Evolutionary conservation across 2,329 filamentous ascomycete species (phyloP).

Genomic region (Talaromyces piceae): DNA sequence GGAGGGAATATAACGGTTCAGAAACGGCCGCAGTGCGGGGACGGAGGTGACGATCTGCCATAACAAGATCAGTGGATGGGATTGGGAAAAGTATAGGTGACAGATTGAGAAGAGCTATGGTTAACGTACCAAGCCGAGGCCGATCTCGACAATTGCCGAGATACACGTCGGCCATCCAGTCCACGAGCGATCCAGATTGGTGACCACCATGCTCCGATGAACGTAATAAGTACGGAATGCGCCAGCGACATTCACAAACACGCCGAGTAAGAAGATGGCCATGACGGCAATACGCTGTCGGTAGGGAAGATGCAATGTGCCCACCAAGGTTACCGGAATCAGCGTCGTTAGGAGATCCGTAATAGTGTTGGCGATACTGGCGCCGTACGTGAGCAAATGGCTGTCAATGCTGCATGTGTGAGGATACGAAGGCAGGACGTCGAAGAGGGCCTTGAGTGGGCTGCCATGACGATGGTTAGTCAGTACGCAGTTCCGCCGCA

Average conservation of each 20-base stretch:
- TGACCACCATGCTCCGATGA: conserved; percentile 24
- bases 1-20: not conserved
- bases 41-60: conserved; percentile 8
- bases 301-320: conserved; percentile 28
- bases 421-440: conserved; percentile 1
- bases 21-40: conserved; percentile 4
- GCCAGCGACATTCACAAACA: conserved; percentile 29
- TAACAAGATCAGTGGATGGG: not conserved
- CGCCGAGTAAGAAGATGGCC: conserved; percentile 29
- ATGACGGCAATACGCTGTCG: conserved; percentile 31
- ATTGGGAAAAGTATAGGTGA: not conserved
- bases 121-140: conserved; percentile 26
- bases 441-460: conserved; percentile 6
- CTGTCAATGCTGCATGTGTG: conserved; percentile 19
- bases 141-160: conserved; percentile 27
- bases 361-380: conserved; percentile 31
- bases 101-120: not conserved
- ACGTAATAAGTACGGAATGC: conserved; percentile 28
- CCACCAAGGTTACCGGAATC: conserved; percentile 33
- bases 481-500: too few relatives aligned
- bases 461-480: not conserved
- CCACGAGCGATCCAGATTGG: conserved; percentile 27
- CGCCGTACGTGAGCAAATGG: conserved; percentile 25
- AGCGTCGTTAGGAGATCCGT: conserved; percentile 29
- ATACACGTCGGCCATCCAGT: conserved; percentile 27